Evolutionary conservation across 345 rosid genomes (phyloP).

Genomic region (sweet orange (Citrus sinensis)): DNA sequence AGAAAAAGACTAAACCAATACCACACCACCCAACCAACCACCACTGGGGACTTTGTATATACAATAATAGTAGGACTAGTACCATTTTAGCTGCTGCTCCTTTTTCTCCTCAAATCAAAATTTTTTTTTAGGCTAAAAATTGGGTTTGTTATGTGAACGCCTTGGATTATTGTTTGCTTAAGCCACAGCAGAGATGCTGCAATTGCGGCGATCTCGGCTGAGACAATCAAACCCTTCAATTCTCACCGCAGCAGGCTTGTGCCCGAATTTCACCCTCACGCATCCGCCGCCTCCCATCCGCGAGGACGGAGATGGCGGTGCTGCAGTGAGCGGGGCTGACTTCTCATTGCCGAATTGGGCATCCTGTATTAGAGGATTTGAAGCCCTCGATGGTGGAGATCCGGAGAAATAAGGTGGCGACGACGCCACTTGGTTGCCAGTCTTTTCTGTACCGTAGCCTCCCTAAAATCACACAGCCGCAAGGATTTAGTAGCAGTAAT

Average conservation of each 20-base stretch:
- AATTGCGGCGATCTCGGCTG: slow-evolving; percentile 46
- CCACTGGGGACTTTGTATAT: slow-evolving; percentile 8
- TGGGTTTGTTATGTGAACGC: not conserved
- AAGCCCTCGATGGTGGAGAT: slow-evolving; percentile 68
- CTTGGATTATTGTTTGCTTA: slow-evolving; percentile 8
- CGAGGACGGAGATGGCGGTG: slow-evolving; percentile 37
- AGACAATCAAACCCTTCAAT: slow-evolving; percentile 84
- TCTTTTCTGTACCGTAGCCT: slow-evolving; percentile 32
- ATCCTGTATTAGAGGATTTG: slow-evolving; percentile 70
- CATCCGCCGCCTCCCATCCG: slow-evolving; percentile 50
- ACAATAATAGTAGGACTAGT: slow-evolving; percentile 17
- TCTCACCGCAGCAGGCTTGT: slow-evolving; percentile 63
- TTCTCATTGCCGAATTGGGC: slow-evolving; percentile 51
- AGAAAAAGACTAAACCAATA: not conserved
- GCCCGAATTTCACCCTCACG: slow-evolving; percentile 54
- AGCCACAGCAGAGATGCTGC: slow-evolving; percentile 76
- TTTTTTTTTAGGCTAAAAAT: slow-evolving; percentile 4
- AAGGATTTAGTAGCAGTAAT: not conserved
- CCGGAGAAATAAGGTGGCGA: slow-evolving; percentile 71
- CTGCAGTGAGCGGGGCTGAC: slow-evolving; percentile 13
- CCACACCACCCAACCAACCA: not conserved
- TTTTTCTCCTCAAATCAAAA: not conserved
- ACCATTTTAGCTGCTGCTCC: slow-evolving; percentile 11
- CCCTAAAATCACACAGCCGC: slow-evolving; percentile 34
- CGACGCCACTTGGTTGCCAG: slow-evolving; percentile 31